A percentile compares a stretch with the other conserved stretches of the same genome.
These are phyloP conservation scores for Priceomyces medius DNA, from an alignment of 805 yeast species.

Conservation along the genomic window DNA sequence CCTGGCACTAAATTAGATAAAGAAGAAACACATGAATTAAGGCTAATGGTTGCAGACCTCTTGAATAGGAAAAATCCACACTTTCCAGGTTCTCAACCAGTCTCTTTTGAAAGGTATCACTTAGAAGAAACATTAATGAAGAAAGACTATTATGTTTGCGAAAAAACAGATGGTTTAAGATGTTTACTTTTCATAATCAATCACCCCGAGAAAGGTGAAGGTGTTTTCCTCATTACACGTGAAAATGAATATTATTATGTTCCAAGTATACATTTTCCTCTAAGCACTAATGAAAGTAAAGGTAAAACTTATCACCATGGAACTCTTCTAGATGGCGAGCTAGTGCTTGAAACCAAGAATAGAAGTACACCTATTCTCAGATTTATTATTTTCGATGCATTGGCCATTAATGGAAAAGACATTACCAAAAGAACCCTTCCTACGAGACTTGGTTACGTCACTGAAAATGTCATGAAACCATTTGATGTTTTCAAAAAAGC, in stretches of 20 bases:
- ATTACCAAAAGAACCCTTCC: slow-evolving; percentile 70
- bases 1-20: slow-evolving; percentile 83
- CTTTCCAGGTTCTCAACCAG: slow-evolving; percentile 96
- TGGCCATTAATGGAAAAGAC: slow-evolving; percentile 75
- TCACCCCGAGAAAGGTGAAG: slow-evolving; percentile 77
- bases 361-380: slow-evolving; percentile 51
- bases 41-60: slow-evolving; percentile 64
- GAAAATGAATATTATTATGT: slow-evolving; percentile 83
- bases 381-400: slow-evolving; percentile 87
- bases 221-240: slow-evolving; percentile 84
- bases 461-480: slow-evolving; percentile 78
- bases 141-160: slow-evolving; percentile 91
- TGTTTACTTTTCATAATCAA: slow-evolving; percentile 69
- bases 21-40: slow-evolving; percentile 64
- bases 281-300: slow-evolving; percentile 39
- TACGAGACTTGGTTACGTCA: slow-evolving; percentile 83
- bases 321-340: slow-evolving; percentile 90
- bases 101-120: slow-evolving; percentile 79
- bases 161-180: slow-evolving; percentile 90
- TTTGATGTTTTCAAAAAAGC: slow-evolving; percentile 65
- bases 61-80: slow-evolving; percentile 52
- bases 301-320: slow-evolving; percentile 73
- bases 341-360: slow-evolving; percentile 74
- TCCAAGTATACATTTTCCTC: slow-evolving; percentile 83
- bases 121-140: slow-evolving; percentile 57